Evolutionary conservation across 2,329 filamentous ascomycete species (phyloP).

Genomic region (Colletotrichum spinosum): DNA sequence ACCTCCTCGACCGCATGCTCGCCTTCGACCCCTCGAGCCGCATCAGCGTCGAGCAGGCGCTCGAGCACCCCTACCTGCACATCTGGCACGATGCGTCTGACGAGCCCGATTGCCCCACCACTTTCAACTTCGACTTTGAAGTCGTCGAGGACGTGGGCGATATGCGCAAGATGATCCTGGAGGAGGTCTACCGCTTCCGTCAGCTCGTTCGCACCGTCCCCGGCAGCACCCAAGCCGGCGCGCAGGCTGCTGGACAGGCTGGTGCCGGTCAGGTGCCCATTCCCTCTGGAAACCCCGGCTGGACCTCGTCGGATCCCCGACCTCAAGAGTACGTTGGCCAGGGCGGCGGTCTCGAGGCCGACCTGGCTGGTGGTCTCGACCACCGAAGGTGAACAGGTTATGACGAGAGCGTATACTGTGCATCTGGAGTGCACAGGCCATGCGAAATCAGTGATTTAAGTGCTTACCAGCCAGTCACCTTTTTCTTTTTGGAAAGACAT

Average conservation of each 20-base stretch:
- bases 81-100: slow-evolving; percentile 99
- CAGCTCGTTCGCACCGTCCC: slow-evolving; percentile 66
- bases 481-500: slow-evolving; percentile 5
- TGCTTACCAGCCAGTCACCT: slow-evolving; percentile 2
- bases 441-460: slow-evolving; percentile 25
- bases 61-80: slow-evolving; percentile 95
- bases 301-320: slow-evolving; percentile 70
- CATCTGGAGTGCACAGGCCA: not conserved
- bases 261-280: slow-evolving; percentile 62
- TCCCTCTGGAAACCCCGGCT: slow-evolving; percentile 62
- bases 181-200: slow-evolving; percentile 92
- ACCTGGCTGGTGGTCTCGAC: slow-evolving; percentile 71
- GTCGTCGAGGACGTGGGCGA: slow-evolving; percentile 94
- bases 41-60: slow-evolving; percentile 92
- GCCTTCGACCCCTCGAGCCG: slow-evolving; percentile 95
- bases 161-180: slow-evolving; percentile 97
- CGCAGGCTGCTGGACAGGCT: slow-evolving; percentile 49
- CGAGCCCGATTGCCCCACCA: slow-evolving; percentile 91
- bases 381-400: slow-evolving; percentile 43
- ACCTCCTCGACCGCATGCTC: slow-evolving; percentile 96
- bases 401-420: not conserved
- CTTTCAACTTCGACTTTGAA: slow-evolving; percentile 98
- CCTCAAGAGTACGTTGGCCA: slow-evolving; percentile 68
- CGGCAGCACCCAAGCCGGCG: slow-evolving; percentile 46
- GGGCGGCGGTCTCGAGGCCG: slow-evolving; percentile 66